Evolutionary conservation across 495 filamentous ascomycete species (phyloP), one percentile per base, ranked within the genome.

Genomic region (Articulospora tetracladia): DNA sequence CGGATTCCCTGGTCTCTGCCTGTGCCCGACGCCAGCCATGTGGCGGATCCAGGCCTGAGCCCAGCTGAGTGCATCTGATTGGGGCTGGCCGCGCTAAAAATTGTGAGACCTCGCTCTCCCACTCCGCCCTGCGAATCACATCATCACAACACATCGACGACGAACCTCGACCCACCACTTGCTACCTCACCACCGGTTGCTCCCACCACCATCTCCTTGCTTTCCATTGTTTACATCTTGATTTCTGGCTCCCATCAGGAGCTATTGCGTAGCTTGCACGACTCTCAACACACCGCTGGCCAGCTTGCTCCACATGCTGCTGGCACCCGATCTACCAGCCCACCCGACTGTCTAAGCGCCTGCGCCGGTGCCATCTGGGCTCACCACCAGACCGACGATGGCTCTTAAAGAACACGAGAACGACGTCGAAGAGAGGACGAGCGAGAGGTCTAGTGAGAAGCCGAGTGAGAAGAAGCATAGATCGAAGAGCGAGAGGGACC

Each of bases 401-500:
- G 39, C 63, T 24, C 53, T 62, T 26, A 64, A 60, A 49, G 67
- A 66, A 20, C 57, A 55, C 30, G 66, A 66, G 6, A 62, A 25
- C 15, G 67, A 53, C 8, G 36, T 50, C 22, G 63, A 66, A 15
- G 63, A 66, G 55, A 56, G 58, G 30, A 53, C 63, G 30, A 69
- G 67, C 49, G 67, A 69, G 61, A 55, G 39, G n/a, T 32, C 30
- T 6, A 44, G 39, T n/a, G 63, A 66, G 59, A 54, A 55, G 27
- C 59, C 62, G 26, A 68, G 66, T 39, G 67, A 69, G 61, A 55
- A 58, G 39, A 39, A 64, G 34, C 63, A 69, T 41, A 54, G 67
- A 32, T 41, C 60, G 22, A 67, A 63, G 54, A 58, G 44, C 3
- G 67, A 67, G 62, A 69, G 59, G 57, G 64, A 66, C 50, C 58